A percentile compares a stretch with the other conserved stretches of the same genome.
Conservation (phyloP, 2,329 filamentous ascomycete genomes). For the Penicillium aurantiogriseum region DNA sequence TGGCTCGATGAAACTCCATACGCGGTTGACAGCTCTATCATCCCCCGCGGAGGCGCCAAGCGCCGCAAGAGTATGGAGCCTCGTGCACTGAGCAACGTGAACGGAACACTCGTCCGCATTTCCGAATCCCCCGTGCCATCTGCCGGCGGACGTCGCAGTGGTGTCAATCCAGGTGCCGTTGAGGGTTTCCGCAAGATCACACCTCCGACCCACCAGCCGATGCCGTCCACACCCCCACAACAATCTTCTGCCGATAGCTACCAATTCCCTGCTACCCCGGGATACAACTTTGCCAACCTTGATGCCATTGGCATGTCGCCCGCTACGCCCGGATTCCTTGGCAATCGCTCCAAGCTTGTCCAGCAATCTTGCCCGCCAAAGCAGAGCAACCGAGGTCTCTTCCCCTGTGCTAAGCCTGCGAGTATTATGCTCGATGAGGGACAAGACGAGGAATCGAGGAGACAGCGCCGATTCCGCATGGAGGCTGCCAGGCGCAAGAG, state of each 20-base stretch:
- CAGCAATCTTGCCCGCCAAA: slow-evolving; percentile 58
- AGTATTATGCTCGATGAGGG: slow-evolving; percentile 12
- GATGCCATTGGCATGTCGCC: slow-evolving; percentile 45
- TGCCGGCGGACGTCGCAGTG: slow-evolving; percentile 29
- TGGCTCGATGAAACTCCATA: slow-evolving; percentile 75
- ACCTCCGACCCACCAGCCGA: slow-evolving; percentile 26
- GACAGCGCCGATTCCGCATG: slow-evolving; percentile 58
- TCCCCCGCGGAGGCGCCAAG: slow-evolving; percentile 68
- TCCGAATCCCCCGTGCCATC: slow-evolving; percentile 29
- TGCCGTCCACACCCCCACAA: slow-evolving; percentile 20
- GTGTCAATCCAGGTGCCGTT: slow-evolving; percentile 30
- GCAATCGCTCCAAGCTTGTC: slow-evolving; percentile 43
- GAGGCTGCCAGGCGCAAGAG: slow-evolving; percentile 74
- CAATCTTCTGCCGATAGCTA: slow-evolving; percentile 16
- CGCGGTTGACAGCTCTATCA: slow-evolving; percentile 63
- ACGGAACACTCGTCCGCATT: slow-evolving; percentile 58
- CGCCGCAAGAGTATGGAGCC: slow-evolving; percentile 82
- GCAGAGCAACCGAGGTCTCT: slow-evolving; percentile 45
- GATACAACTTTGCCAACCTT: slow-evolving; percentile 36
- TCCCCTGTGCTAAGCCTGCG: slow-evolving; percentile 25
- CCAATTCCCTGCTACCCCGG: slow-evolving; percentile 36
- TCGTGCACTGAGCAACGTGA: slow-evolving; percentile 65
- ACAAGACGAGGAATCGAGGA: slow-evolving; percentile 33
- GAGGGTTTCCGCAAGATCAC: slow-evolving; percentile 37
- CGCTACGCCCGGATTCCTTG: slow-evolving; percentile 48